These are phyloP conservation scores for Podospora tetraspora DNA, from an alignment of 495 filamentous ascomycete species.

Conservation along the genomic window DNA sequence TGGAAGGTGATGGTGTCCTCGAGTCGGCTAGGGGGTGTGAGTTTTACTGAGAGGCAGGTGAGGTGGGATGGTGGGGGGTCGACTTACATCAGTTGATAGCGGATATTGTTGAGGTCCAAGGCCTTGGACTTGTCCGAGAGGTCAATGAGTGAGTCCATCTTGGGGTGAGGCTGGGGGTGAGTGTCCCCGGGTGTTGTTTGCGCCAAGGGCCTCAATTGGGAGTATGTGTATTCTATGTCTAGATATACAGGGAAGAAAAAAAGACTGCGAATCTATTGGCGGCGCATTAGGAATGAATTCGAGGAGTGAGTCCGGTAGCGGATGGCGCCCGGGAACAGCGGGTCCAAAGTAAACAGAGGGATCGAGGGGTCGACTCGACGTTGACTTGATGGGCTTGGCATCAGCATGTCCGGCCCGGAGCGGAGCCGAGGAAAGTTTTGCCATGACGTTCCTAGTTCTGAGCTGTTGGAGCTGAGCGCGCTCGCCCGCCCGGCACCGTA, in stretches of 20 bases:
- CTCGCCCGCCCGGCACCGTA: neutral
- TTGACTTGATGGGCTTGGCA: neutral
- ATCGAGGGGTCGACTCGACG: neutral
- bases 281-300: neutral
- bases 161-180: constrained; percentile 10
- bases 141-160: constrained; percentile 89
- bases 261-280: neutral
- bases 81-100: constrained; percentile 87
- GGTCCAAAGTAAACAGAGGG: neutral
- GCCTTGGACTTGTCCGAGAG: constrained; percentile 77
- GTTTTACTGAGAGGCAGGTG: neutral
- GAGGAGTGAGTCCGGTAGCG: too few relatives aligned
- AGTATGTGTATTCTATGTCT: neutral
- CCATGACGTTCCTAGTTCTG: neutral
- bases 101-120: constrained; percentile 85
- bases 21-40: constrained; percentile 58
- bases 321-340: neutral
- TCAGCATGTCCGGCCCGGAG: neutral
- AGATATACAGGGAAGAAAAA: neutral
- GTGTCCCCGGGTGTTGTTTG: neutral
- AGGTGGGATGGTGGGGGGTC: neutral
- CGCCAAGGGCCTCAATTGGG: neutral
- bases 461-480: neutral
- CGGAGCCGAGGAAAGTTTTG: neutral
- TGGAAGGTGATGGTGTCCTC: constrained; percentile 99